Evolutionary conservation across 331 rosid genomes (phyloP), one percentile per base, ranked within the genome.

Genomic region (Acacia pycnantha): DNA sequence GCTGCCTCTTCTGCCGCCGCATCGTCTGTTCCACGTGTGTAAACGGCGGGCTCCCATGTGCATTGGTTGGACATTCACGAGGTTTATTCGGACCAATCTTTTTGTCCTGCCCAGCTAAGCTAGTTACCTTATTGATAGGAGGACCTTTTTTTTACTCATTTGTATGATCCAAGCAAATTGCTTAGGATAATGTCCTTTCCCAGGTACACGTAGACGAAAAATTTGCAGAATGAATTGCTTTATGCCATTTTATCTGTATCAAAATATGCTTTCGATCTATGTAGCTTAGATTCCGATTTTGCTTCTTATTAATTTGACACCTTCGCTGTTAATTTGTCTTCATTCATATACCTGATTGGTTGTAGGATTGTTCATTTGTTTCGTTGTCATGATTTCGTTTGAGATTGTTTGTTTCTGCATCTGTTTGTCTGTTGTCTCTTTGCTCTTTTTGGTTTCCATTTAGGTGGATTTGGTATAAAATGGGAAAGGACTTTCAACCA

Each of bases 1-100:
- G 86, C 89, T 3, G 89, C 89, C 61, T 48, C 87, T 16, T 74
- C 91, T 5, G 87, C 87, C 0, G 90, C 84, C 5, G 88, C 80
- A 0, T 67, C 84, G 18, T 79, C 82, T 11, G 83, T 73, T 4
- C 33, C 82, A 26, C 87, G 82, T 4, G 91, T 88, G 15, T 88
- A 75, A 70, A 8, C 13, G 65, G 85, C 77, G 80, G 80, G 54
- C 2, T 80, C 31, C 15, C 46, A 3, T 18, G 18, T 61, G 53
- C 73, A 56, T 41, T 35, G 62, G 72, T 70, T 78, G 83, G 84
- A 74, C 54, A n/a, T 18, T 62, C 41, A 68, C 29, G 79, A 80
- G 91, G 86, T 85, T 80, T 77, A 83, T 78, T 81, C n/a, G 19
- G 37, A 61, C 65, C 71, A 41, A 4, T 79, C 33, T 37, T 80